Evolutionary conservation across 75 land plant species (phyloP).

Genomic region (Pinus albicaulis): DNA sequence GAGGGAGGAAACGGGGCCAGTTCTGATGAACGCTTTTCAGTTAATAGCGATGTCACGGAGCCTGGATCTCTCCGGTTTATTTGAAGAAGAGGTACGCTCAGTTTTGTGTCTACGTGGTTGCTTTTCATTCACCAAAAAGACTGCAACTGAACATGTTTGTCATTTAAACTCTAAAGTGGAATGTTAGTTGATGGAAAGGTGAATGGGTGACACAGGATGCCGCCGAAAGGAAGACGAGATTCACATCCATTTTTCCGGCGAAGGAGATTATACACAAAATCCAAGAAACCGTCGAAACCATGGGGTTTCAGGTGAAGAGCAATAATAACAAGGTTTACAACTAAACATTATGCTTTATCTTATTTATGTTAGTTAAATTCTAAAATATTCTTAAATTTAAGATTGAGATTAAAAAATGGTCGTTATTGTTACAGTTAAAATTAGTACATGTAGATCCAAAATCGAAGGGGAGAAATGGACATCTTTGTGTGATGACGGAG

Average conservation of each 20-base stretch:
- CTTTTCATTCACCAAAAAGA: neutral
- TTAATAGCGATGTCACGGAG: constrained; percentile 69
- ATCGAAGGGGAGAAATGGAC: constrained; percentile 20
- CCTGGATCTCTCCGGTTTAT: constrained; percentile 76
- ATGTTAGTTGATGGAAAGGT: neutral
- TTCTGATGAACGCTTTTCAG: constrained; percentile 67
- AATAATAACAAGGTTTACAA: constrained; percentile 54
- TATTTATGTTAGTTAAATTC: too few relatives aligned
- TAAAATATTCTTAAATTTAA: too few relatives aligned
- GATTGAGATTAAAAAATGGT: too few relatives aligned
- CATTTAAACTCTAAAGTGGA: neutral
- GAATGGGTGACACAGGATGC: constrained; percentile 28
- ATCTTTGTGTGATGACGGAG: constrained; percentile 18
- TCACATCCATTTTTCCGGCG: constrained; percentile 54
- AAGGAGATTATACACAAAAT: constrained; percentile 62
- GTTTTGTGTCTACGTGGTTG: neutral
- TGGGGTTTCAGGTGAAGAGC: constrained; percentile 56
- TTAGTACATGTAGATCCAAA: constrained; percentile 27
- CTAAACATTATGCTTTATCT: too few relatives aligned
- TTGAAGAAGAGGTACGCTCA: constrained; percentile 55
- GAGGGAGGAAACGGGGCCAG: constrained; percentile 17
- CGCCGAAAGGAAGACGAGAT: constrained; percentile 71
- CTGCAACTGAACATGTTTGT: neutral
- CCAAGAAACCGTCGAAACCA: constrained; percentile 39
- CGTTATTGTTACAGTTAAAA: constrained; percentile 35